These are phyloP conservation scores for Reutealis trisperma DNA, from an alignment of 345 rosid species.

Conservation along the genomic window DNA sequence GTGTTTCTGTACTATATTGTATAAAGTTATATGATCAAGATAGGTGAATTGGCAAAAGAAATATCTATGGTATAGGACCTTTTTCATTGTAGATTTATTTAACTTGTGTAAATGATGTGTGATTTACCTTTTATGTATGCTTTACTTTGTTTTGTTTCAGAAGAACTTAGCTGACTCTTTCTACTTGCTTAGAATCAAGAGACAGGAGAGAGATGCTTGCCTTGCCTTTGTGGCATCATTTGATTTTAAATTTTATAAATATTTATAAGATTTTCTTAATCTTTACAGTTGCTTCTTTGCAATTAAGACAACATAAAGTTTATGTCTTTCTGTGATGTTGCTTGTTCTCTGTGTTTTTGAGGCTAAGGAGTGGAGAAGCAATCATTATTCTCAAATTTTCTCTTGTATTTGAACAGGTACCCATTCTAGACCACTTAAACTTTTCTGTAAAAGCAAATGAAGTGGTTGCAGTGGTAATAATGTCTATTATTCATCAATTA, in stretches of 20 bases:
- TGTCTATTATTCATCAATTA: neutral
- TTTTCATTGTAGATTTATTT: neutral
- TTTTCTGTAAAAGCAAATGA: slow-evolving; percentile 68
- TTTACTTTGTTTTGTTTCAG: neutral
- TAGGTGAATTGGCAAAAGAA: neutral
- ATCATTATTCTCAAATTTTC: neutral
- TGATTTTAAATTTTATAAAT: neutral
- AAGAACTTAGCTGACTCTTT: neutral
- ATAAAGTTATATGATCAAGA: neutral
- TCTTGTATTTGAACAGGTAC: slow-evolving; percentile 48
- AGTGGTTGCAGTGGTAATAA: slow-evolving; percentile 62
- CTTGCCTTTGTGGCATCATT: neutral
- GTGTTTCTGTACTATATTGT: neutral
- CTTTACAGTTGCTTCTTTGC: neutral
- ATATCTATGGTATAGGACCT: neutral
- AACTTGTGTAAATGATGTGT: neutral
- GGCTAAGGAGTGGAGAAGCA: neutral
- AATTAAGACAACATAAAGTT: neutral
- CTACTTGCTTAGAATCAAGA: neutral
- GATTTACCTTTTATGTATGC: neutral
- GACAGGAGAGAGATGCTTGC: neutral
- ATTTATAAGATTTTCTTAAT: neutral
- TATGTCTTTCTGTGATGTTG: neutral
- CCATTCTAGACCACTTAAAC: slow-evolving; percentile 60
- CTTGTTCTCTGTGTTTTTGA: neutral